Percentiles rank a stretch among this genome's conserved stretches.
Evolutionary conservation across 441 rosid species (phyloP).

Genomic region (Eutrema salsugineum): DNA sequence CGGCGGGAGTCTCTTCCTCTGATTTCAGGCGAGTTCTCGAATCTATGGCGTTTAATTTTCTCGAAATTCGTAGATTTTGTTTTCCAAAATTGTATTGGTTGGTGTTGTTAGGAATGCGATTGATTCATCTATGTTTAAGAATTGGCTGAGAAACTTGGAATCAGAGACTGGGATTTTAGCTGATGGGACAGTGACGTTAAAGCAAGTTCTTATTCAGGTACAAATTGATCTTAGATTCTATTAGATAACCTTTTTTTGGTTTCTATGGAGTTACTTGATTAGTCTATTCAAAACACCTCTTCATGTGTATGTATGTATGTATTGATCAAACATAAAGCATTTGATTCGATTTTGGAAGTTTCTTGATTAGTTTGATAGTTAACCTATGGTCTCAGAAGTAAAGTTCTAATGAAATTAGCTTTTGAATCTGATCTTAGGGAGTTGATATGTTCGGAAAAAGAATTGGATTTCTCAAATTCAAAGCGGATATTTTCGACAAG

Average conservation of each 20-base stretch:
- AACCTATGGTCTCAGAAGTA: neutral
- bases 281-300: no score
- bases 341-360: neutral
- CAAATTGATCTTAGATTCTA: neutral
- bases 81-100: neutral
- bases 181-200: conserved; percentile 48
- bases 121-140: conserved; percentile 72
- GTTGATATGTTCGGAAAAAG: conserved; percentile 88
- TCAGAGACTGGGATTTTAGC: conserved; percentile 70
- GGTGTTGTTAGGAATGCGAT: conserved; percentile 50
- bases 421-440: conserved; percentile 47
- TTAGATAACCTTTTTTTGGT: neutral
- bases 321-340: no score
- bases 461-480: conserved; percentile 86
- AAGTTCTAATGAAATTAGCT: neutral
- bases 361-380: neutral
- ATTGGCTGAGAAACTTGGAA: conserved; percentile 80
- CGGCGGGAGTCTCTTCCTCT: conserved; percentile 59
- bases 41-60: neutral
- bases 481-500: conserved; percentile 63
- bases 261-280: neutral
- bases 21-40: conserved; percentile 51
- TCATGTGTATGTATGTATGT: no score
- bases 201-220: conserved; percentile 82
- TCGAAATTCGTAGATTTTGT: no score